Conservation (phyloP, 257 asterid genomes). For the Penstemon newberryi region DNA sequence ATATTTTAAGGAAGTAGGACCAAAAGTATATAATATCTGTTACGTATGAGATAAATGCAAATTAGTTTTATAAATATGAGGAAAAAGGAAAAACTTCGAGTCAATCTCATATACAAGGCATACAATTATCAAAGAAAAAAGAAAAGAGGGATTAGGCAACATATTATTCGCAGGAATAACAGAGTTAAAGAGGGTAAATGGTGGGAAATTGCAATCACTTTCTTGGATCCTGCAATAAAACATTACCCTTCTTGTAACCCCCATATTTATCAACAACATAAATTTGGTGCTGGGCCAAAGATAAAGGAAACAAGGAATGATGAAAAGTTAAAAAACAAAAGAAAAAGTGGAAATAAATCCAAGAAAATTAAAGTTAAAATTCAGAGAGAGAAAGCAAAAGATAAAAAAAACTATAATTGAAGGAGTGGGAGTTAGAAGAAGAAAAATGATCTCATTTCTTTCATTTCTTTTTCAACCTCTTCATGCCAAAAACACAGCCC, state of each 20-base stretch:
- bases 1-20: no score
- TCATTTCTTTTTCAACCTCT: slow-evolving; percentile 23
- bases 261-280: slow-evolving; percentile 12
- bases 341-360: slow-evolving; percentile 42
- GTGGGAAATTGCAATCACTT: slow-evolving; percentile 51
- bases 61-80: no score
- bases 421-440: neutral
- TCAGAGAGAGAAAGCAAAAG: slow-evolving; percentile 16
- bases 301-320: slow-evolving; percentile 67
- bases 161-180: slow-evolving; percentile 31
- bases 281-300: slow-evolving; percentile 50
- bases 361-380: slow-evolving; percentile 34
- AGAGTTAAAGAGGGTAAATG: slow-evolving; percentile 23
- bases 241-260: slow-evolving; percentile 30
- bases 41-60: no score
- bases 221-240: slow-evolving; percentile 66
- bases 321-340: slow-evolving; percentile 50
- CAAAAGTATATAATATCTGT: no score
- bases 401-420: neutral
- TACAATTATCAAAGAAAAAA: neutral
- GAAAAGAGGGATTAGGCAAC: neutral
- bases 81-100: no score
- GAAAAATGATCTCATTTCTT: slow-evolving; percentile 1
- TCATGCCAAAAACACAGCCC: slow-evolving; percentile 54
- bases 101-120: no score